Evolutionary conservation across 2,329 filamentous ascomycete genomes (phyloP).

Genomic region (Xylaria sp.): DNA sequence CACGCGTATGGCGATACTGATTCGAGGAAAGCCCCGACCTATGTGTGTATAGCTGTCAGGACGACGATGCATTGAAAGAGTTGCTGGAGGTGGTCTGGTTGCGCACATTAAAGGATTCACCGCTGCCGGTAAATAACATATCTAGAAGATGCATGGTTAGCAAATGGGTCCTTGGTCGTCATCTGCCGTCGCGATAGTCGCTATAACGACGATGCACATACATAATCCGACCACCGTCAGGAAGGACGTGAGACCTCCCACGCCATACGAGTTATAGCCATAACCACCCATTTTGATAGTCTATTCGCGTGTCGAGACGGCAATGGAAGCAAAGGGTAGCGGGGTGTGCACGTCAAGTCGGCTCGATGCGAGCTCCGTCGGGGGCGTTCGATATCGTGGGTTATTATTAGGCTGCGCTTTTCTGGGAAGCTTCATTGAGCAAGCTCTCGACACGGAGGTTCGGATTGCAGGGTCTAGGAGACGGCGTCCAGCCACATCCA

Average conservation of each 20-base stretch:
- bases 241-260: slow-evolving; percentile 41
- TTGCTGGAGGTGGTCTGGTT: not conserved
- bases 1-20: slow-evolving; percentile 93
- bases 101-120: slow-evolving; percentile 92
- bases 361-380: slow-evolving; percentile 34
- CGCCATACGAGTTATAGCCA: slow-evolving; percentile 38
- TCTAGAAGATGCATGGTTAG: slow-evolving; percentile 65
- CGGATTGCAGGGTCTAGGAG: slow-evolving; percentile 15
- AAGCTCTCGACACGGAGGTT: slow-evolving; percentile 32
- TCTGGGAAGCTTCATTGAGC: slow-evolving; percentile 36
- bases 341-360: slow-evolving; percentile 26
- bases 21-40: slow-evolving; percentile 92
- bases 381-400: slow-evolving; percentile 30
- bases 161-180: slow-evolving; percentile 22
- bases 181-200: not conserved
- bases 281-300: slow-evolving; percentile 27
- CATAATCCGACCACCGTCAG: slow-evolving; percentile 47
- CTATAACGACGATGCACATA: slow-evolving; percentile 40
- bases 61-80: slow-evolving; percentile 25
- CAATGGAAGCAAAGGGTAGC: slow-evolving; percentile 4
- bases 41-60: slow-evolving; percentile 54
- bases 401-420: slow-evolving; percentile 32
- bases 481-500: not conserved
- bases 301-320: slow-evolving; percentile 20
- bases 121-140: slow-evolving; percentile 97